These are phyloP conservation scores for Coniochaeta sp. DNA, from an alignment of 2,329 filamentous ascomycete species.

Conservation along the genomic window DNA sequence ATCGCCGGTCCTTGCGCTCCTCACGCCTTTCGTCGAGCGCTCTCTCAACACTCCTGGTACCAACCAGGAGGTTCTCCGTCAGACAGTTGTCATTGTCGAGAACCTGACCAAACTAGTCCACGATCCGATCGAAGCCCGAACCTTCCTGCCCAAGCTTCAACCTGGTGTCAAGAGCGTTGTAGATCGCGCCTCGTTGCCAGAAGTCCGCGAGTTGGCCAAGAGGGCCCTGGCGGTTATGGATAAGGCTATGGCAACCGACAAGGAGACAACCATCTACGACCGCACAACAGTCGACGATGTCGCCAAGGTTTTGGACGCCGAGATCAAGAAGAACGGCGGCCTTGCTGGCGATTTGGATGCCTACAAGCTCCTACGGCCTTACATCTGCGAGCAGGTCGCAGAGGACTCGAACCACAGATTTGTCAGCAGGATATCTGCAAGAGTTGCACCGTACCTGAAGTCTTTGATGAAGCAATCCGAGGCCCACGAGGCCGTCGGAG, in stretches of 20 bases:
- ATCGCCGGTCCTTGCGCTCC: conserved; percentile 85
- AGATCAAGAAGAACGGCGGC: conserved; percentile 65
- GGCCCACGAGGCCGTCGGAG: conserved; percentile 56
- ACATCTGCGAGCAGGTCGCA: conserved; percentile 76
- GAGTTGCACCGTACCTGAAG: conserved; percentile 69
- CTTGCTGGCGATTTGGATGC: conserved; percentile 55
- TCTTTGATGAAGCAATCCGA: conserved; percentile 58
- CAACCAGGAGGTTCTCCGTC: conserved; percentile 86
- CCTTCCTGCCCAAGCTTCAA: conserved; percentile 89
- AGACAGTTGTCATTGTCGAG: conserved; percentile 94
- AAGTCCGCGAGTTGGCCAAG: conserved; percentile 84
- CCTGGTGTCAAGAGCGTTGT: conserved; percentile 88
- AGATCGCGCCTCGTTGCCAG: conserved; percentile 83
- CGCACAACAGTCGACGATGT: conserved; percentile 69
- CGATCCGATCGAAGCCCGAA: conserved; percentile 85
- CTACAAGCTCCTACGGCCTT: conserved; percentile 62
- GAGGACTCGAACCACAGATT: conserved; percentile 83
- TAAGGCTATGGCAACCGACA: conserved; percentile 77
- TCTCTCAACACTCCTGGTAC: conserved; percentile 88
- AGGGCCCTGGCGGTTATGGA: conserved; percentile 81
- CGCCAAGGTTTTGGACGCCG: conserved; percentile 62
- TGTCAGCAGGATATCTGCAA: conserved; percentile 61
- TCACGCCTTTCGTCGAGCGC: conserved; percentile 91
- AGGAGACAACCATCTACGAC: conserved; percentile 50
- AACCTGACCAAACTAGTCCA: conserved; percentile 98